Percentiles rank a stretch among this genome's conserved stretches.
phyloP scores from a whole-genome alignment of 2,329 filamentous ascomycete genomes.

The Pyrenochaeta sp. region DNA sequence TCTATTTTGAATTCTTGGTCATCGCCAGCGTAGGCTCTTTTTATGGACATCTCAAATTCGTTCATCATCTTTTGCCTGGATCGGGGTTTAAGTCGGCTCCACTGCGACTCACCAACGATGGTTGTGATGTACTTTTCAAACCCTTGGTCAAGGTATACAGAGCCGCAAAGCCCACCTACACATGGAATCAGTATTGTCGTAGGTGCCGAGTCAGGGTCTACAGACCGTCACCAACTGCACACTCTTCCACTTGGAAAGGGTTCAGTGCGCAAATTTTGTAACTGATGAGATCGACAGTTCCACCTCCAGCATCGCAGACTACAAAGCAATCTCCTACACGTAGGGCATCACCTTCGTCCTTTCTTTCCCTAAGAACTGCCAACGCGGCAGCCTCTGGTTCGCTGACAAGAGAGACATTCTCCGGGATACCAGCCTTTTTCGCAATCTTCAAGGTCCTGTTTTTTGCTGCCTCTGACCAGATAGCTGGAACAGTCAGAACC shows the following conservation, averaged over 20 bases:
- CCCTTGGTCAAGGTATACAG: constrained; percentile 24
- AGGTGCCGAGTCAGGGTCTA: too few relatives aligned
- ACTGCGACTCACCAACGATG: constrained; percentile 13
- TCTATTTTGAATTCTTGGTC: constrained; percentile 1
- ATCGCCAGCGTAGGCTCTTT: constrained; percentile 1
- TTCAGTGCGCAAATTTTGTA: constrained; percentile 22
- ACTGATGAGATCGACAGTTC: constrained; percentile 32
- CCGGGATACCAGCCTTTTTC: constrained; percentile 7
- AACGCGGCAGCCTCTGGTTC: constrained; percentile 43
- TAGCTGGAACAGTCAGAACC: constrained; percentile 21
- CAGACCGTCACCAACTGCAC: constrained; percentile 11
- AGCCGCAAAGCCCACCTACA: constrained; percentile 19
- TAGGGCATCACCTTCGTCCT: constrained; percentile 13
- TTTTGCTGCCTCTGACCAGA: constrained; percentile 14
- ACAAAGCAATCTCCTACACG: constrained; percentile 22
- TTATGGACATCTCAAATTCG: constrained; percentile 27
- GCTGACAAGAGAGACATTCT: constrained; percentile 24
- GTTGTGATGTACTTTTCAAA: constrained; percentile 18
- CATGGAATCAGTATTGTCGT: too few relatives aligned
- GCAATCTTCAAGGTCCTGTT: constrained; percentile 12
- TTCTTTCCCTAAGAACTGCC: constrained; percentile 28
- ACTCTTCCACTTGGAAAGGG: constrained; percentile 16
- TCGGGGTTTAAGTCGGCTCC: constrained; percentile 11
- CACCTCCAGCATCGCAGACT: constrained; percentile 30
- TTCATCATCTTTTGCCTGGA: constrained; percentile 26